Evolutionary conservation across 176 grass and related monocot species (phyloP).

Genomic region (Melocanna baccifera): DNA sequence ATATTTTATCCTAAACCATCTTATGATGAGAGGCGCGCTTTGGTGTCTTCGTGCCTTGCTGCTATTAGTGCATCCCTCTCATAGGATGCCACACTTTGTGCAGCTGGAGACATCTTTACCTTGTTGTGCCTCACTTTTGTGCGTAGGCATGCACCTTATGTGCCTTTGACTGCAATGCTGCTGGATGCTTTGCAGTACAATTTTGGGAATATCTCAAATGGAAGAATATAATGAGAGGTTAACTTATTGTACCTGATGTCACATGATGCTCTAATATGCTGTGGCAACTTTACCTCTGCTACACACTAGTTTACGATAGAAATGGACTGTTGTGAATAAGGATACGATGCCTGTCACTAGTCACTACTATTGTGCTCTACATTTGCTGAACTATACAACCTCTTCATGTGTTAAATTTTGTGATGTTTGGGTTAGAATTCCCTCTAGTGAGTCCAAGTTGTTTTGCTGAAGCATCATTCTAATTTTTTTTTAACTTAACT

Average conservation of each 20-base stretch:
- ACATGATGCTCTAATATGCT: slow-evolving; percentile 6
- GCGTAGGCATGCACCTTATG: neutral
- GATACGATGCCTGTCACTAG: neutral
- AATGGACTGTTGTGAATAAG: neutral
- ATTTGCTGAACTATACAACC: neutral
- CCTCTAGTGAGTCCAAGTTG: neutral
- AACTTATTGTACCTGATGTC: neutral
- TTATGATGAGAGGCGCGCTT: neutral
- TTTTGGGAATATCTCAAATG: neutral
- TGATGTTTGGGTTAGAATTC: neutral
- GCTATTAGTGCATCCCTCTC: neutral
- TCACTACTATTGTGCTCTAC: neutral
- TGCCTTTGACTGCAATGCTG: neutral
- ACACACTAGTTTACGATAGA: neutral
- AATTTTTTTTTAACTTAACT: slow-evolving; percentile 4
- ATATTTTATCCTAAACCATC: neutral
- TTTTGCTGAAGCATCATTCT: neutral
- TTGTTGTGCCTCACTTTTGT: neutral
- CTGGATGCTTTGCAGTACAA: neutral
- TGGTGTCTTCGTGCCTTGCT: neutral
- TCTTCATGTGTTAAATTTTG: neutral
- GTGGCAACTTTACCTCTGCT: neutral
- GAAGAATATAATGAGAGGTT: neutral
- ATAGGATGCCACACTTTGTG: neutral
- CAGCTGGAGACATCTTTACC: neutral